A percentile compares a stretch with the other conserved stretches of the same genome.
Conservation (phyloP, 2,329 filamentous ascomycete genomes). For the Penicillium hesseltinei region DNA sequence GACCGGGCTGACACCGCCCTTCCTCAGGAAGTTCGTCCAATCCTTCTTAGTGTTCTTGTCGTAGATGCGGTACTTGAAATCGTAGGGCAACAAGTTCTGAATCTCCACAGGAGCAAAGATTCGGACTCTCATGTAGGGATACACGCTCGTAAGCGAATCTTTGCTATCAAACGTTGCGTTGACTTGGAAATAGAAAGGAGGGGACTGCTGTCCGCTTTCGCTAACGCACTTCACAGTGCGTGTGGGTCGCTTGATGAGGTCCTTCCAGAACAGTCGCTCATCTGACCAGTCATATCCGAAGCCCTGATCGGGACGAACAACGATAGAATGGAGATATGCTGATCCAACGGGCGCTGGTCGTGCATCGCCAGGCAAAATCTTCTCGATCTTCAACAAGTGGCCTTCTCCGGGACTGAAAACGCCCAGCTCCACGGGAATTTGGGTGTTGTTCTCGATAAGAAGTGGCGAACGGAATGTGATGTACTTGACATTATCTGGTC, state of each 20-base stretch:
- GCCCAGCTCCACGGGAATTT: slow-evolving; percentile 91
- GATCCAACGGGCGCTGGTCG: slow-evolving; percentile 89
- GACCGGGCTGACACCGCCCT: slow-evolving; percentile 93
- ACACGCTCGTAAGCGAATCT: slow-evolving; percentile 77
- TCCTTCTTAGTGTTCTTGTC: slow-evolving; percentile 98
- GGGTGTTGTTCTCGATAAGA: slow-evolving; percentile 90
- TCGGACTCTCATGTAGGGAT: slow-evolving; percentile 92
- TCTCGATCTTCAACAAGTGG: slow-evolving; percentile 94
- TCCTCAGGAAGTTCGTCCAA: slow-evolving; percentile 96
- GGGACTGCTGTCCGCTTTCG: slow-evolving; percentile 71
- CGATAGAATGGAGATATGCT: slow-evolving; percentile 80
- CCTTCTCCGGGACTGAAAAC: slow-evolving; percentile 85
- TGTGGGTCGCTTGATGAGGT: slow-evolving; percentile 79
- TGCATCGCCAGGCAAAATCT: slow-evolving; percentile 87
- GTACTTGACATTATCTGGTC: slow-evolving; percentile 95
- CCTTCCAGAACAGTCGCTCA: slow-evolving; percentile 88
- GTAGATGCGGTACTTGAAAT: slow-evolving; percentile 99
- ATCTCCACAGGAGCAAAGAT: slow-evolving; percentile 90
- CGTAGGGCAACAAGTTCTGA: slow-evolving; percentile 91
- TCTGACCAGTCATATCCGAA: slow-evolving; percentile 96
- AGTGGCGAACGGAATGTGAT: slow-evolving; percentile 92
- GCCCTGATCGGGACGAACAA: slow-evolving; percentile 88
- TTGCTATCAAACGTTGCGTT: slow-evolving; percentile 80
- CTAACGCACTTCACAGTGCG: slow-evolving; percentile 85
- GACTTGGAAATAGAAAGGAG: slow-evolving; percentile 95